Base-by-base conservation (phyloP, 768 basidiomycete genomes). In the Xerocomellus chrysenteron region DNA sequence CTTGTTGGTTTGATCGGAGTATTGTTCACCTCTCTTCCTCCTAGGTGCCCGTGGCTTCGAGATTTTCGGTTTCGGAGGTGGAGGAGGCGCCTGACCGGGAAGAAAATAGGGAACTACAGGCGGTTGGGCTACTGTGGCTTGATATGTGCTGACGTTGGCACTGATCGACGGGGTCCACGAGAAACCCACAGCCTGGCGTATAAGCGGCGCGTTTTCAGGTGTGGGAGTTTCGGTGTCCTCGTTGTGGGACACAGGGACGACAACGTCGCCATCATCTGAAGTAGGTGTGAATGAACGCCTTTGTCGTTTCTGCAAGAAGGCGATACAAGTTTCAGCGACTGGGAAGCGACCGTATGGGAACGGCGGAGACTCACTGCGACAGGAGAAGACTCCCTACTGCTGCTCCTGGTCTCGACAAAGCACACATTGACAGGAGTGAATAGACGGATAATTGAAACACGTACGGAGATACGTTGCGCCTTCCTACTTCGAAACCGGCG, bases 151-250 rank as follows among this genome's bases (percentile, higher is more conserved):
- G 58, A 72, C 52, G 56, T 67, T 65, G 52, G 70, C 48, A 37
- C 62, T 62, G 40, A 59, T 58, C 9, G 69, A 70, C 10, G 66
- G 65, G 19, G 64, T 54, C 71, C 72, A 76, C 45, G 75, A 68
- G 62, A 86, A 86, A 21, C 74, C 85, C 39, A 87, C 70, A n/a
- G 82, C 75, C 65, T 84, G 80, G 47, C 85, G 79, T 60, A 87
- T 78, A 30, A 87, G 65, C 37, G 85, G 85, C 7, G 74, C 73
- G 14, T 50, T 64, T 57, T 67, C 68, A 43, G 79, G 80, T 41
- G 80, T 79, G 56, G 82, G 79, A 12, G 80, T 76, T 56, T 81
- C 78, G 19, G 44, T 28, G 48, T 65, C 61, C 59, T 78, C 77
- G 49, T 77, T 71, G 40, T 69, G 74, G 26, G 73, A 65, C 10